These are phyloP conservation scores for Erodium maritimum DNA, from an alignment of 345 rosid species.

Conservation along the genomic window DNA sequence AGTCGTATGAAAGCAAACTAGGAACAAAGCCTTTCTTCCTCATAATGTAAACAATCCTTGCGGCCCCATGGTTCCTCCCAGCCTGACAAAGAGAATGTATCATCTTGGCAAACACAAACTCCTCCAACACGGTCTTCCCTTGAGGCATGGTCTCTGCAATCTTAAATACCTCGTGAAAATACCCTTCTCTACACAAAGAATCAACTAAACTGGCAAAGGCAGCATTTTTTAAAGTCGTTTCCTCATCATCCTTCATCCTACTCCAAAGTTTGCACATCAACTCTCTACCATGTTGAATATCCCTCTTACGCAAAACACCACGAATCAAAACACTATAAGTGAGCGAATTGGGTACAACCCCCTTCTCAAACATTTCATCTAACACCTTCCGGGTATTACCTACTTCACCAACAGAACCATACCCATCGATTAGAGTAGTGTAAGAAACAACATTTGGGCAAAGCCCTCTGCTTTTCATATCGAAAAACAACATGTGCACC, in stretches of 20 bases:
- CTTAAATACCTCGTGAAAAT: slow-evolving; percentile 40
- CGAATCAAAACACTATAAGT: slow-evolving; percentile 46
- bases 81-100: slow-evolving; percentile 57
- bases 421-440: slow-evolving; percentile 57
- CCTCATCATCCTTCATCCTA: slow-evolving; percentile 36
- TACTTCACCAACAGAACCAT: slow-evolving; percentile 26
- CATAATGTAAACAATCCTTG: slow-evolving; percentile 70
- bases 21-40: slow-evolving; percentile 46
- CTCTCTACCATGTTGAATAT: slow-evolving; percentile 26
- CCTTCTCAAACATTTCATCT: slow-evolving; percentile 54
- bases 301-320: slow-evolving; percentile 46
- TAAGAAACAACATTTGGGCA: slow-evolving; percentile 51
- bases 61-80: slow-evolving; percentile 63
- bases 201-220: slow-evolving; percentile 61
- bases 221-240: slow-evolving; percentile 29
- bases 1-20: slow-evolving; percentile 50
- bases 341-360: slow-evolving; percentile 40
- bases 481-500: slow-evolving; percentile 46
- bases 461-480: slow-evolving; percentile 55
- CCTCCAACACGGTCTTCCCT: slow-evolving; percentile 34
- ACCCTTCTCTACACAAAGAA: slow-evolving; percentile 61
- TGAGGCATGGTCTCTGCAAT: slow-evolving; percentile 68
- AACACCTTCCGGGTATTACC: slow-evolving; percentile 45
- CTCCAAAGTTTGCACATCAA: slow-evolving; percentile 53
- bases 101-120: slow-evolving; percentile 56